Base-by-base conservation (phyloP, 805 yeast species). In the Candida caryicola region DNA sequence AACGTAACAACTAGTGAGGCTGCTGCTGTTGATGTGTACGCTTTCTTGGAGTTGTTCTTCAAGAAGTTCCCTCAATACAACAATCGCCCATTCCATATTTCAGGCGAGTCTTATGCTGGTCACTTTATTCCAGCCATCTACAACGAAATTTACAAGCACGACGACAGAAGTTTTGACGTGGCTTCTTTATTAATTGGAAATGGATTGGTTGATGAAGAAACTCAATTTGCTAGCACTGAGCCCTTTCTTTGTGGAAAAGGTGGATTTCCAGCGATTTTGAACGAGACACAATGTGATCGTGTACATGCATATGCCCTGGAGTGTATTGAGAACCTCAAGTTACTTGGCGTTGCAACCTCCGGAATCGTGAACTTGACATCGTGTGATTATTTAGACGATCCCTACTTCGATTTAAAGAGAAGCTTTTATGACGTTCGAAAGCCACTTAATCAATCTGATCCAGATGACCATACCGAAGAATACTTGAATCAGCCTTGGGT, bases 401-500 rank as follows among this genome's bases (percentile, higher is more conserved):
- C 28, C 27, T 13, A 23, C 5, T 34, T 37, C 4, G 34, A 33
- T 23, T 17, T 3, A n/a, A 33, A 27, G 6, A 38, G 39, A 4
- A 40, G 39, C 19, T 33, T 33, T 15, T 38, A 35, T 32, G 43
- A 43, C 33, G 27, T 43, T 17, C 34, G 44, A 19, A 30, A 29
- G 21, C 21, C 33, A 8, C 34, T 40, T 28, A 35, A 13, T 7
- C 8, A 10, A 2, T 4, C 17, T 7, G 33, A n/a, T n/a, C 8
- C 15, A 13, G 2, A n/a, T 45, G 70, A 64, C 31, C 66, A 71
- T 50, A 62, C 78, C 39, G 77, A 70, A 36, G 59, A 62, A 16
- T 81, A 71, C 57, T 66, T 79, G 55, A 77, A 80, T 57, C 71
- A 68, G 44, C 74, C 70, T 17, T 56, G 46, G 29, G 85, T 80